Conservation (phyloP, 257 asterid genomes). For the Coffea eugenioides region DNA sequence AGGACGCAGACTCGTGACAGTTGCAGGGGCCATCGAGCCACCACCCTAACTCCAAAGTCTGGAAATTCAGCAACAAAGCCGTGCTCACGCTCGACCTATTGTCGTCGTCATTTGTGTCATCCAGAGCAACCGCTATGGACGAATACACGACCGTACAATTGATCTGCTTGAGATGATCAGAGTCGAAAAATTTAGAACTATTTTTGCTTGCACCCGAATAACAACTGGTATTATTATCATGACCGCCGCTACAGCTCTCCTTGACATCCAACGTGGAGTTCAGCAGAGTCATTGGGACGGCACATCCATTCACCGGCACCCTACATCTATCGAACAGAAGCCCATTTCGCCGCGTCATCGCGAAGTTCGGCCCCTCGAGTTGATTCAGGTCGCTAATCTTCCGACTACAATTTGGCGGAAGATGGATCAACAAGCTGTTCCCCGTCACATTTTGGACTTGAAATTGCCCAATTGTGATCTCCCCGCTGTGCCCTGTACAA, state of each 20-base stretch:
- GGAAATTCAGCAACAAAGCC: constrained; percentile 43
- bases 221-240: constrained; percentile 29
- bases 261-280: constrained; percentile 13
- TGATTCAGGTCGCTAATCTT: constrained; percentile 31
- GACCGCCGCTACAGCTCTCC: constrained; percentile 23
- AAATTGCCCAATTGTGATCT: constrained; percentile 37
- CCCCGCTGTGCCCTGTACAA: constrained; percentile 30
- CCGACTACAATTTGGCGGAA: constrained; percentile 62
- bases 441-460: constrained; percentile 47
- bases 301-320: constrained; percentile 35
- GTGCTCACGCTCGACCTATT: constrained; percentile 14
- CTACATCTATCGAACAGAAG: constrained; percentile 54
- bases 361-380: constrained; percentile 38
- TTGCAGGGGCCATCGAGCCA: constrained; percentile 60
- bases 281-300: constrained; percentile 35
- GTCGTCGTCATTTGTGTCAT: not conserved
- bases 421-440: constrained; percentile 34
- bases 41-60: constrained; percentile 73
- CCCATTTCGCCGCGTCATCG: constrained; percentile 58
- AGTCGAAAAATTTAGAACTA: constrained; percentile 35
- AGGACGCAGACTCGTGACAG: constrained; percentile 47
- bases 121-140: constrained; percentile 46
- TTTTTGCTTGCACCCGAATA: constrained; percentile 33
- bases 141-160: constrained; percentile 45
- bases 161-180: constrained; percentile 14